Base-by-base conservation (phyloP, 2,329 filamentous ascomycete species). In the Phoma sp. region DNA sequence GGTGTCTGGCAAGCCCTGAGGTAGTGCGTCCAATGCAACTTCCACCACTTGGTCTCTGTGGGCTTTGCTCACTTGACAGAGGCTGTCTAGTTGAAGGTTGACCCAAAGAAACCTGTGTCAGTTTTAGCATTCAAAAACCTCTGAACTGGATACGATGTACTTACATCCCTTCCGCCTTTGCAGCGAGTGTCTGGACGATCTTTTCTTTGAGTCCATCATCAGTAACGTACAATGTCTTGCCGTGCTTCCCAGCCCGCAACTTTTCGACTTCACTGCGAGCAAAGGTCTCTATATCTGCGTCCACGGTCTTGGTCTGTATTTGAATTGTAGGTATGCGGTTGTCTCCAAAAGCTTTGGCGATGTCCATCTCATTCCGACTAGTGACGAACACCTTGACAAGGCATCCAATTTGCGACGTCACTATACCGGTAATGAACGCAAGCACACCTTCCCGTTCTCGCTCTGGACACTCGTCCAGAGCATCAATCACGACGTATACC, bases 121-220 rank as follows among this genome's bases (percentile, higher is more conserved):
- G 10, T 10, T 2, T 62, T 11, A 63, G 54, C 45, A 6, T 20
- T 12, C n/a, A 47, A 7, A 45, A 4, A 17, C 20, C 14, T 26
- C 11, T 9, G 32, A 6, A 9, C 3, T 28, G 0, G 30, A 2
- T 18, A 23, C 28, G 28, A 28, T 5, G 21, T 45, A 63, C 62
- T 54, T 50, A 67, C 61, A 67, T 67, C 3, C 59, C 61, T 9
- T 63, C 55, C 32, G 64, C 64, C 40, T 56, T 63, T 12, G 23
- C 39, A 45, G 50, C 37, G 20, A 65, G 53, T 6, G 55, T 61
- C 36, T 40, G 21, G 28, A 60, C 23, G 26, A 66, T 55, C 33
- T 38, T 51, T 28, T 62, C 59, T 29, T 53, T 51, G 28, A 64
- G 47, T 23, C 39, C 42, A 34, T 54, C 52, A n/a, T 36, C 51